Conservation (phyloP, 305 asterid species). For the Plantago rigida region DNA sequence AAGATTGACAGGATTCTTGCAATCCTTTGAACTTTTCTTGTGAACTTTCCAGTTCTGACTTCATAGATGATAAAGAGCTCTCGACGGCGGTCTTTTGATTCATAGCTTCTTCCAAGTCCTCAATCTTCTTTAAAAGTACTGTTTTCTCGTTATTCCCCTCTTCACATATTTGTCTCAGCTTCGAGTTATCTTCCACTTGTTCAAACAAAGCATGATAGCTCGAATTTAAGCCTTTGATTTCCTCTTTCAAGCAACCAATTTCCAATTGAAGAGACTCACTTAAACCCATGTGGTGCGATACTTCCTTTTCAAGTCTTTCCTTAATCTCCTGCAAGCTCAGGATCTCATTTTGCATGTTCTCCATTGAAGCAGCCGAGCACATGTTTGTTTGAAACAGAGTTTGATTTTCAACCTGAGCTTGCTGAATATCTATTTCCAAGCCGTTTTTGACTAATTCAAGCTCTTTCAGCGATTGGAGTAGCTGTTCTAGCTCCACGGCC, state of each 20-base stretch:
- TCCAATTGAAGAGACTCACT: conserved; percentile 55
- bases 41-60: conserved; percentile 48
- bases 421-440: conserved; percentile 50
- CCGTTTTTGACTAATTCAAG: conserved; percentile 48
- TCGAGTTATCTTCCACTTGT: conserved; percentile 58
- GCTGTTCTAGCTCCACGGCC: conserved; percentile 45
- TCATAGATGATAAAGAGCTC: conserved; percentile 44
- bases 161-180: conserved; percentile 40
- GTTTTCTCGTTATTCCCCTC: conserved; percentile 44
- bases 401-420: conserved; percentile 46
- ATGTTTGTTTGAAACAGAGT: conserved; percentile 41
- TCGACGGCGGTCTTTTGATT: conserved; percentile 39
- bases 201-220: conserved; percentile 49
- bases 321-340: conserved; percentile 55
- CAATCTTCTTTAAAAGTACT: conserved; percentile 46
- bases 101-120: conserved; percentile 47
- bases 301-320: conserved; percentile 69
- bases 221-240: conserved; percentile 46
- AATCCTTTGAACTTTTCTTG: conserved; percentile 35
- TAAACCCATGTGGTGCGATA: conserved; percentile 38
- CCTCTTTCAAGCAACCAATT: conserved; percentile 48
- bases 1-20: conserved; percentile 53
- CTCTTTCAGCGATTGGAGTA: conserved; percentile 51
- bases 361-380: conserved; percentile 44
- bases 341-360: conserved; percentile 53